Evolutionary conservation across 768 basidiomycete species (phyloP), one percentile per base, ranked within the genome.

Genomic region (Kwoniella sp.): DNA sequence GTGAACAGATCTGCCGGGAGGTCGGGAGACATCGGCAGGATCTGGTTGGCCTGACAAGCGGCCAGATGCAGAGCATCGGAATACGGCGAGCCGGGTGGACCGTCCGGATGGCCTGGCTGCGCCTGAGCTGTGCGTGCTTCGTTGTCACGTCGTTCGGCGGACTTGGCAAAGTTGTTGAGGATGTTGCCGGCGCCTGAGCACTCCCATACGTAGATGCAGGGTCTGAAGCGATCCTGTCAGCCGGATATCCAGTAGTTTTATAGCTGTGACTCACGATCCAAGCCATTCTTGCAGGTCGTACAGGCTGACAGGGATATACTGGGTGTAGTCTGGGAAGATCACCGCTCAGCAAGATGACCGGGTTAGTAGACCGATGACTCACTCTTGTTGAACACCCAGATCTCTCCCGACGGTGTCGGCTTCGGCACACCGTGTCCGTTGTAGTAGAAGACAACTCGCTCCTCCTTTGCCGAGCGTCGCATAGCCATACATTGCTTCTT

Each of bases 361-460:
- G 15, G 14, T 2, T 8, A 33, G 1, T 20, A 28, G 17, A 22
- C 34, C 28, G 40, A 27, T 17, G 22, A 62, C 72, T 56, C 22
- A 73, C 72, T 87, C 66, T 84, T 80, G 75, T 99, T 98, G 78
- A 99, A 99, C 50, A 95, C 92, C 95, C 95, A 99, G 46, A 99
- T 80, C 75, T 99, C 95, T 20, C 95, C 78, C 58, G 88, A 91
- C 0, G 87, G 79, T 0, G 95, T 98, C 10, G 95, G 95, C 67
- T 89, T 92, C 2, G 93, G 93, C 19, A 99, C 95, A 20, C 95
- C 95, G 57, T 98, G 95, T 2, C 95, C 95, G 59, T 98, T 99
- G 76, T 98, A 99, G 75, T 98, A 89, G 75, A 98, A 93, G 25
- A 96, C 78, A 6, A 89, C 84, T 2, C 95, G 85, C 67, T 99